A percentile compares a stretch with the other conserved stretches of the same genome.
Conservation (phyloP, 805 yeast species). For the Peterozyma xylosa region DNA sequence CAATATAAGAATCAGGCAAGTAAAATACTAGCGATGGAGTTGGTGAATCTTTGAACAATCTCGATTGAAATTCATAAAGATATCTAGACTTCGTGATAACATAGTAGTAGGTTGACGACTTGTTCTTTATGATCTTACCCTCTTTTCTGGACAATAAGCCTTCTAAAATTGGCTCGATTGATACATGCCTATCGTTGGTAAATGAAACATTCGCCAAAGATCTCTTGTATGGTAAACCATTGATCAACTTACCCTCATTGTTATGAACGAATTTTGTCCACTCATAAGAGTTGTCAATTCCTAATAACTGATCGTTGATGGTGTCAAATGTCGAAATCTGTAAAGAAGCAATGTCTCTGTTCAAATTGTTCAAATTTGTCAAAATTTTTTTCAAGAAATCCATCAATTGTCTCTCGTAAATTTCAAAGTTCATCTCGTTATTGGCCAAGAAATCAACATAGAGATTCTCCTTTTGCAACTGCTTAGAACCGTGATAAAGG, state of each 20-base stretch:
- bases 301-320: constrained; percentile 21
- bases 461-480: constrained; percentile 36
- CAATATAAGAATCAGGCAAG: constrained; percentile 37
- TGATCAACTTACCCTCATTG: constrained; percentile 24
- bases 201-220: constrained; percentile 26
- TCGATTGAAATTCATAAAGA: constrained; percentile 37
- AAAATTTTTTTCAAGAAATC: constrained; percentile 32
- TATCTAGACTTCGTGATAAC: constrained; percentile 38
- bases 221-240: constrained; percentile 25
- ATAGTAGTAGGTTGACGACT: constrained; percentile 34
- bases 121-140: constrained; percentile 32
- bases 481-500: constrained; percentile 27
- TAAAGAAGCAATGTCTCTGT: constrained; percentile 20
- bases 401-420: constrained; percentile 35
- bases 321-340: constrained; percentile 21
- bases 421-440: constrained; percentile 30
- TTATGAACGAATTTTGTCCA: constrained; percentile 32
- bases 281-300: constrained; percentile 31
- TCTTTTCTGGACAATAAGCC: constrained; percentile 39
- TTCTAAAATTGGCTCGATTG: constrained; percentile 37
- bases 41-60: constrained; percentile 30
- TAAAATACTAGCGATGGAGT: constrained; percentile 38
- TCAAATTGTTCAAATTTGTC: constrained; percentile 15
- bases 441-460: constrained; percentile 35
- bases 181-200: constrained; percentile 28